These are phyloP conservation scores for Achaetomium macrosporum DNA, from an alignment of 2,329 filamentous ascomycete genomes.

Conservation along the genomic window DNA sequence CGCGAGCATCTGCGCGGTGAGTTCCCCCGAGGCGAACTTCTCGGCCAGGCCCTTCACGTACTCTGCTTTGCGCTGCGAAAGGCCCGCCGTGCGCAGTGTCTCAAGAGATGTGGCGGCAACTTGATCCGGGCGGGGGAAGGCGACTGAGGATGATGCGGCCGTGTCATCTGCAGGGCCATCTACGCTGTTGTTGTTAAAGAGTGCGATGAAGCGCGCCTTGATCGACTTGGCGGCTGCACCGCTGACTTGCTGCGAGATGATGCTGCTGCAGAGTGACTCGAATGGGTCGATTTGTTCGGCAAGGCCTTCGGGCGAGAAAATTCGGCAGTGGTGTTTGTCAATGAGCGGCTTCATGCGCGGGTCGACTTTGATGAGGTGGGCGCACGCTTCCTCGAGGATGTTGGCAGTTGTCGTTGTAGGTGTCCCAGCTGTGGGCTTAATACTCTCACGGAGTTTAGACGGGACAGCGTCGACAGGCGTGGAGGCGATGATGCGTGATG, in stretches of 20 bases:
- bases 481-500: constrained; percentile 50
- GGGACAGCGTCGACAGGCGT: constrained; percentile 33
- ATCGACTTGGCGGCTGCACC: constrained; percentile 87
- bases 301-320: constrained; percentile 79
- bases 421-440: constrained; percentile 17
- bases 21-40: constrained; percentile 70
- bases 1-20: constrained; percentile 70
- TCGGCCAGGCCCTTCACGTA: constrained; percentile 82
- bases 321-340: constrained; percentile 65
- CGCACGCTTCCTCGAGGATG: constrained; percentile 68
- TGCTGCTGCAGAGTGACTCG: constrained; percentile 72
- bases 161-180: neutral
- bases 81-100: constrained; percentile 72
- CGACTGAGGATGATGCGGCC: neutral
- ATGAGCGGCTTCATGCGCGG: constrained; percentile 65
- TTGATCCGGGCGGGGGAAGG: constrained; percentile 71
- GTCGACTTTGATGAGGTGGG: constrained; percentile 68
- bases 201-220: constrained; percentile 71
- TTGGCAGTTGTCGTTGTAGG: constrained; percentile 65
- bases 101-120: constrained; percentile 60
- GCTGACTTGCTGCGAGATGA: constrained; percentile 95
- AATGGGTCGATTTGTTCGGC: constrained; percentile 85
- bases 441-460: constrained; percentile 34
- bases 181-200: constrained; percentile 47
- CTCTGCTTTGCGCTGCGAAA: constrained; percentile 92